A percentile compares a stretch with the other conserved stretches of the same genome.
Conservation (phyloP, 2,329 filamentous ascomycete genomes). For the Pseudogymnoascus sp. region DNA sequence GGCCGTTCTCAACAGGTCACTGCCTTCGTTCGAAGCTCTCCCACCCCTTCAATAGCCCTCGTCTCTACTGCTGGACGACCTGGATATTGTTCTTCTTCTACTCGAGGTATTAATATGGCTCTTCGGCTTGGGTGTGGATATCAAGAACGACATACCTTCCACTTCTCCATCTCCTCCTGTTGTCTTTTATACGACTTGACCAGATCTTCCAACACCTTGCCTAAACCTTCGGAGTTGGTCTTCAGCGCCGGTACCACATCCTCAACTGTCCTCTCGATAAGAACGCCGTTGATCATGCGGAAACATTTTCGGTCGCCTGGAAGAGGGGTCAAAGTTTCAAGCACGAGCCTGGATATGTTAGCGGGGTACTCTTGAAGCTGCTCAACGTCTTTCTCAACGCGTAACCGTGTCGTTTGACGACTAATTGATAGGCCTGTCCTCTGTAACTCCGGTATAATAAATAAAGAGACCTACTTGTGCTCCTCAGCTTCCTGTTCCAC, state of each 20-base stretch:
- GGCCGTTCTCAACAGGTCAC: background rate
- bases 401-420: background rate
- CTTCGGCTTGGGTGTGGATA: background rate
- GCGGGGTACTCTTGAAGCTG: background rate
- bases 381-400: background rate
- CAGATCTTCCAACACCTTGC: conserved; percentile 87
- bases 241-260: conserved; percentile 86
- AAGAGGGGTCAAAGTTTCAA: conserved; percentile 82
- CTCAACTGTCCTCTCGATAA: conserved; percentile 88
- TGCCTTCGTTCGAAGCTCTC: background rate
- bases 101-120: conserved; percentile 14
- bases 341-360: conserved; percentile 61
- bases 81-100: conserved; percentile 88
- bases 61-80: conserved; percentile 62
- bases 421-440: background rate
- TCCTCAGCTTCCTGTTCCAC: conserved; percentile 97
- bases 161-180: conserved; percentile 91
- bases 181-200: conserved; percentile 95
- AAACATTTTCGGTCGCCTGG: conserved; percentile 89
- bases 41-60: background rate
- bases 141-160: conserved; percentile 67
- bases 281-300: conserved; percentile 94
- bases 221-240: conserved; percentile 89
- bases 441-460: conserved; percentile 6
- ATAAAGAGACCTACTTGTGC: conserved; percentile 68